Conservation (phyloP, 2,329 filamentous ascomycete species). For the Proliferodiscus dingleyae region DNA sequence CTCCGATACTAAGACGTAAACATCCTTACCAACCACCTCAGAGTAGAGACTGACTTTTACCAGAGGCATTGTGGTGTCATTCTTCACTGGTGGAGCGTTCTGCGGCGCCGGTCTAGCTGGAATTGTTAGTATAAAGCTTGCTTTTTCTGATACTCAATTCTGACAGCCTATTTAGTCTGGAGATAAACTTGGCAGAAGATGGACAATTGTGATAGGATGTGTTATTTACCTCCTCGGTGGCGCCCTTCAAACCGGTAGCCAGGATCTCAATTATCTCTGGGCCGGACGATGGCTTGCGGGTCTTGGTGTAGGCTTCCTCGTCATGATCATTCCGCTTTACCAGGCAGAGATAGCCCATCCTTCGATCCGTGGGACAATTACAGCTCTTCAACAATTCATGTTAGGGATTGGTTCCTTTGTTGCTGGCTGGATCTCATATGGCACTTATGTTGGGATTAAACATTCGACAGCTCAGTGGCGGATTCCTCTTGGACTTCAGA, state of each 20-base stretch:
- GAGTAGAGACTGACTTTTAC: slow-evolving; percentile 1
- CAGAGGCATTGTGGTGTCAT: slow-evolving; percentile 68
- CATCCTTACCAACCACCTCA: neutral
- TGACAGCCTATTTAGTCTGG: slow-evolving; percentile 34
- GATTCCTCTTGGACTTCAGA: slow-evolving; percentile 46
- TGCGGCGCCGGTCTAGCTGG: slow-evolving; percentile 52
- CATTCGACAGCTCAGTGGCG: slow-evolving; percentile 31
- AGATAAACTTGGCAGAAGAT: slow-evolving; percentile 62
- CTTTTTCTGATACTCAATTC: neutral
- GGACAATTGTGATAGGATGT: slow-evolving; percentile 68
- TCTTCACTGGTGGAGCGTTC: slow-evolving; percentile 63
- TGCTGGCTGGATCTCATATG: slow-evolving; percentile 71
- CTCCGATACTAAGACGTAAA: slow-evolving; percentile 26
- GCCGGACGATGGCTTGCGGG: slow-evolving; percentile 66
- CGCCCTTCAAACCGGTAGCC: slow-evolving; percentile 65
- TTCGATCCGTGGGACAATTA: slow-evolving; percentile 66
- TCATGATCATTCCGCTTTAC: slow-evolving; percentile 50
- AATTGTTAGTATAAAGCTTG: slow-evolving; percentile 9
- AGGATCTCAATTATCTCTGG: slow-evolving; percentile 56
- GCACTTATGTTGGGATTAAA: slow-evolving; percentile 36
- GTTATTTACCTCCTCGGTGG: slow-evolving; percentile 69
- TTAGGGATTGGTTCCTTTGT: slow-evolving; percentile 68
- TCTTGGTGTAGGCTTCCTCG: slow-evolving; percentile 47
- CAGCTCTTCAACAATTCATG: slow-evolving; percentile 78
- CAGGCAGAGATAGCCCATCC: slow-evolving; percentile 78